Conservation (phyloP, 208 protist species). For the Leishmania lainsoni region DNA sequence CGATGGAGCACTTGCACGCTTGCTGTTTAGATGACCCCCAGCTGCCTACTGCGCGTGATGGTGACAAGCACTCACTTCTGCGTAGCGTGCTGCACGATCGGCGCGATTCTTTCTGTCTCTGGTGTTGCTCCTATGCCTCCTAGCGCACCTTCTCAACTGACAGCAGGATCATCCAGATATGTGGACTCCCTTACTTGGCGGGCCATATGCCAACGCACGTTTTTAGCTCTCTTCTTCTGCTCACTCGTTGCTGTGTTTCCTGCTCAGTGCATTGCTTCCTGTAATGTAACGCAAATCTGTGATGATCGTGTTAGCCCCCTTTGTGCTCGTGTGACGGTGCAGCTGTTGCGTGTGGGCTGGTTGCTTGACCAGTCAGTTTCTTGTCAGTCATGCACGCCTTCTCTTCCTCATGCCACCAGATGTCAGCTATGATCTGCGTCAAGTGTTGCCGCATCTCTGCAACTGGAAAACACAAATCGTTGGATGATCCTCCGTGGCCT, state of each 20-base stretch:
- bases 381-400: neutral
- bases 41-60: neutral
- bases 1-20: neutral
- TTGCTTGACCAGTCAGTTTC: neutral
- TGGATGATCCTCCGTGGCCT: neutral
- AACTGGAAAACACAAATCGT: neutral
- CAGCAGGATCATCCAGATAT: neutral
- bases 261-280: neutral
- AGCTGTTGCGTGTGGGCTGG: neutral
- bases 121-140: neutral
- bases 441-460: neutral
- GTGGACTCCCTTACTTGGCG: neutral
- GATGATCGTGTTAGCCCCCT: neutral
- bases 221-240: neutral
- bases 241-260: conserved; percentile 4
- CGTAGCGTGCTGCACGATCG: neutral
- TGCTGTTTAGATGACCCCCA: neutral
- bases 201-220: neutral
- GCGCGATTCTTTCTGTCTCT: neutral
- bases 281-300: neutral
- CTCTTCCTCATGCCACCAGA: neutral
- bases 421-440: neutral
- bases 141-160: neutral
- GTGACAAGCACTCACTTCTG: neutral
- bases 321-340: neutral